A percentile compares a stretch with the other conserved stretches of the same genome.
phyloP scores from a whole-genome alignment of 108 stramenopile species.

The Cyclotella kingstonii region DNA sequence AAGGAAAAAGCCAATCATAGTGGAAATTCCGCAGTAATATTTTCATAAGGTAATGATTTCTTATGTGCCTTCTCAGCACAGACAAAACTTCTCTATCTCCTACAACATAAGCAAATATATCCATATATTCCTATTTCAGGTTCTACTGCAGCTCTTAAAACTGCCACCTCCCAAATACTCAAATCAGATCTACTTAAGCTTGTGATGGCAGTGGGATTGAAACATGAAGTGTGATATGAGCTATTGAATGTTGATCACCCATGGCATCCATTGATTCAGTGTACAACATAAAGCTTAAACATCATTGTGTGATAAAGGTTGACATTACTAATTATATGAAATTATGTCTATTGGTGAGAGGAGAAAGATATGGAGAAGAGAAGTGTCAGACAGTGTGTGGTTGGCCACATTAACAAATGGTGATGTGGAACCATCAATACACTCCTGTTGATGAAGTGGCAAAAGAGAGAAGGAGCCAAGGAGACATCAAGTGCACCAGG shows the following conservation, averaged over 20 bases:
- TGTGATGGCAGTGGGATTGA: constrained; percentile 72
- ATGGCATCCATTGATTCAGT: no score
- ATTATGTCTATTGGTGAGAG: no score
- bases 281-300: no score
- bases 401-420: no score
- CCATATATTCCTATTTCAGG: constrained; percentile 70
- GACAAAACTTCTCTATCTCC: constrained; percentile 79
- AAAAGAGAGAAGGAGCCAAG: no score
- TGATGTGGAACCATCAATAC: no score
- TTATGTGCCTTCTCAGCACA: constrained; percentile 57
- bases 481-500: no score
- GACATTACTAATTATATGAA: no score
- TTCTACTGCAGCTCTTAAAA: constrained; percentile 50
- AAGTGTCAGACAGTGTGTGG: no score
- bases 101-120: constrained; percentile 62
- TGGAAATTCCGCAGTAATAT: constrained; percentile 19
- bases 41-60: constrained; percentile 16
- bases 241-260: constrained; percentile 67
- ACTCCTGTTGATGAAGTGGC: no score
- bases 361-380: no score
- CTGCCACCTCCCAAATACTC: constrained; percentile 60
- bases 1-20: constrained; percentile 24
- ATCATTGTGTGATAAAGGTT: no score
- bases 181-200: constrained; percentile 53
- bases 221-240: constrained; percentile 62